Evolutionary conservation across 2,329 filamentous ascomycete genomes (phyloP), one percentile per base, ranked within the genome.

Genomic region (Byssochlamys sp.): DNA sequence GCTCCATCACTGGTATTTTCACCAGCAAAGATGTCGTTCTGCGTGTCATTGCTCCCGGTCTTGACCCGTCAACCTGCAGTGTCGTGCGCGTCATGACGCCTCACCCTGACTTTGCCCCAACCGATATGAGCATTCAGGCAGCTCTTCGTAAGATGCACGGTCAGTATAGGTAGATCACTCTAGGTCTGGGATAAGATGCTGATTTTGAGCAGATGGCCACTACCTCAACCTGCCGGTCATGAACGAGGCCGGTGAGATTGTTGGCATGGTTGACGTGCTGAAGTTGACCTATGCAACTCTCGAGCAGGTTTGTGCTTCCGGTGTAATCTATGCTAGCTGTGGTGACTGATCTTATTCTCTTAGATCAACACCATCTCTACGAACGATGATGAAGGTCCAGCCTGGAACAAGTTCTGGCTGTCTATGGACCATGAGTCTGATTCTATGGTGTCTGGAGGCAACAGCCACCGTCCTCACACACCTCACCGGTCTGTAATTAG

Each of bases 341-440:
- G 9, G 54, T n/a, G 10, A 3, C 33, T 52, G 39, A 33, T 50
- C 50, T 61, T 35, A 52, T 7, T 58, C 52, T 25, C 53, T 29
- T 62, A 87, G 81, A 86, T 87, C 69, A 97, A 97, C 78, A 91
- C 90, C 59, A 97, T 99, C 87, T 86, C 84, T 48, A 91, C 86
- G 55, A 84, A 84, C 49, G 92, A 96, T 70, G 90, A 85, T 66
- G 94, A 99, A 75, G 94, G 94, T 0, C 94, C 94, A 4, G 94
- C 94, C 5, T 99, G 94, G 94, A 97, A 96, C 79, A 99, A 97
- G 75, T 99, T 99, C 78, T 99, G 94, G 94, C 81, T 97, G 64
- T 97, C 94, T 0, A 86, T 99, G 66, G 85, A 97, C 73, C 85
- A 95, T 66, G 92, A 96, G 72, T 92, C 91, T 12, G 94, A 97